A percentile compares a stretch with the other conserved stretches of the same genome.
Evolutionary conservation across 306 rosid genomes (phyloP).

Genomic region (Gillenia trifoliata): DNA sequence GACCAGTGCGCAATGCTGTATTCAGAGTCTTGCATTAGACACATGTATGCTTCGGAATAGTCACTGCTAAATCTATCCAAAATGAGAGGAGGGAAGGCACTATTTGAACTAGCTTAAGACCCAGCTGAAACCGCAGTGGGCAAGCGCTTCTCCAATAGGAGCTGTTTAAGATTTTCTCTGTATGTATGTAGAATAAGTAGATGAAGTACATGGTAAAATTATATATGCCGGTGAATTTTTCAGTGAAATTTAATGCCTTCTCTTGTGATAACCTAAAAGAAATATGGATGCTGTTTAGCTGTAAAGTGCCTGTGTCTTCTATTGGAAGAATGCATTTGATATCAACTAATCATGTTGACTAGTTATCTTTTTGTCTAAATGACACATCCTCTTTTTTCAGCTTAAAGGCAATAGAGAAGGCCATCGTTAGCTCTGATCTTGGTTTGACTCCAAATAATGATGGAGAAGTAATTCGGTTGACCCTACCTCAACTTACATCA

Average conservation of each 20-base stretch:
- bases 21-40: neutral
- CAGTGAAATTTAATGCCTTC: neutral
- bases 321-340: neutral
- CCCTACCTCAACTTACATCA: constrained; percentile 79
- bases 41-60: neutral
- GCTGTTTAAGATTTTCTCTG: neutral
- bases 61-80: neutral
- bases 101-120: neutral
- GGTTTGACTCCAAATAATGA: constrained; percentile 96
- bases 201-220: neutral
- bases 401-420: constrained; percentile 93
- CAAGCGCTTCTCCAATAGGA: neutral
- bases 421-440: constrained; percentile 79
- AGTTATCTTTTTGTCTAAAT: neutral
- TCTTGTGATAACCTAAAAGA: neutral
- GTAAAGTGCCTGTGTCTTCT: neutral
- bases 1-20: constrained; percentile 11
- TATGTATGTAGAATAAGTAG: neutral
- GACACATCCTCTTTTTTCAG: constrained; percentile 28
- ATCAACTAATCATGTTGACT: neutral
- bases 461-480: constrained; percentile 77
- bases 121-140: neutral
- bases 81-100: neutral
- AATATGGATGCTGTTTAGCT: neutral
- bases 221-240: neutral